Base-by-base conservation (phyloP, 2,329 filamentous ascomycete species). In the Aspergillus novofumigatus region DNA sequence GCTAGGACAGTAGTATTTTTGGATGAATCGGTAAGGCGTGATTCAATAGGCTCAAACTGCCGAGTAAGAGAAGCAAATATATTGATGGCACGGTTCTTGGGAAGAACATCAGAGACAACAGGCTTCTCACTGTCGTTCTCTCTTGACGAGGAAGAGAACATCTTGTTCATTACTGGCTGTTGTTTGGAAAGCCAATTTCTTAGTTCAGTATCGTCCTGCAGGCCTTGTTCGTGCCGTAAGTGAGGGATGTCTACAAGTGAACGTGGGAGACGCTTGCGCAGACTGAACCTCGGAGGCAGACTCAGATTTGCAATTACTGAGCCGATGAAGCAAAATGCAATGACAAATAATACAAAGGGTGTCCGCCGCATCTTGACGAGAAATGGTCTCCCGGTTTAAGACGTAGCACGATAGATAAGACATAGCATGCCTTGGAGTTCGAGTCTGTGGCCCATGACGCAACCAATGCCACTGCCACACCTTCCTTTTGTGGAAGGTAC, bases 1-100 rank as follows among this genome's bases (percentile, higher is more conserved):
- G 92, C 93, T 2, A 97, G 84, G 25, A 97, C 86, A 2, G 92
- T 97, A 17, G 90, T 90, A 71, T 93, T 92, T 57, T 82, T 75
- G 0, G 77, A 69, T 0, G 80, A 73, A 69, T 91, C 83, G 65
- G 89, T 83, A 14, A 97, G 83, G 0, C 90, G 88, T 23, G 78
- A 76, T 9, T 85, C 83, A 21, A 92, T 81, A n/a, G 81, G 76
- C 49, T 86, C 83, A 66, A 92, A 85, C 69, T 93, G 88, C 58
- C 92, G 86, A 4, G 88, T 87, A 67, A 96, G 86, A 45, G 86
- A 86, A 29, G 91, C 89, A 75, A 97, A 97, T 64, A 92, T 87
- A 62, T 91, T 92, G 70, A 96, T 89, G 59, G 81, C 83, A 65
- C 89, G 86, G 55, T 91, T 86, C 63, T 87, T 87, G 42, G 89